These are phyloP conservation scores for Cyberlindnera sargentensis DNA, from an alignment of 805 yeast species.

Conservation along the genomic window DNA sequence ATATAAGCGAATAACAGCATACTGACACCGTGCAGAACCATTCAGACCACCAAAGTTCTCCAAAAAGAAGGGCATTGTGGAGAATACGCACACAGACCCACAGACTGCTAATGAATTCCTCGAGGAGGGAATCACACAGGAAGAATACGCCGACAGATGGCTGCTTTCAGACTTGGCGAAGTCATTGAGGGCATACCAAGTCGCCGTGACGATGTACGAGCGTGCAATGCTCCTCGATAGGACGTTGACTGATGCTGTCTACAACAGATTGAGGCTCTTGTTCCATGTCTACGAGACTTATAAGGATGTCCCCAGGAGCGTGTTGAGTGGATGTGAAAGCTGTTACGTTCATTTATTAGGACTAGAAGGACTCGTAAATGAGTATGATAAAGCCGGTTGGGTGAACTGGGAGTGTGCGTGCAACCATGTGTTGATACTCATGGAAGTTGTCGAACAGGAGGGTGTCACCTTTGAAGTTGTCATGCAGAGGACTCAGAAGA, in stretches of 20 bases:
- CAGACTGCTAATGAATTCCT: slow-evolving; percentile 43
- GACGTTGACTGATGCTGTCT: slow-evolving; percentile 39
- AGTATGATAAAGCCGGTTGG: slow-evolving; percentile 15
- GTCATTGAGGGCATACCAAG: slow-evolving; percentile 56
- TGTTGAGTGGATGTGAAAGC: slow-evolving; percentile 26
- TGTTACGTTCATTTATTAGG: slow-evolving; percentile 4
- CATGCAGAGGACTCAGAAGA: neutral
- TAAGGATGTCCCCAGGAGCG: slow-evolving; percentile 33
- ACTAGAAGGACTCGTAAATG: slow-evolving; percentile 9
- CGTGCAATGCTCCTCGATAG: slow-evolving; percentile 22
- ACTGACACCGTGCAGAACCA: slow-evolving; percentile 9
- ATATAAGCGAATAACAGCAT: neutral
- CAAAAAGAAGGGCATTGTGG: slow-evolving; percentile 4
- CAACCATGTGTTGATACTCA: slow-evolving; percentile 16
- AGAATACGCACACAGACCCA: slow-evolving; percentile 6
- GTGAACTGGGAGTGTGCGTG: slow-evolving; percentile 25
- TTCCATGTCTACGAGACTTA: slow-evolving; percentile 51
- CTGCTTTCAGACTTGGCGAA: slow-evolving; percentile 57
- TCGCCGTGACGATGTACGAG: slow-evolving; percentile 41
- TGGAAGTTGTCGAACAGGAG: slow-evolving; percentile 11
- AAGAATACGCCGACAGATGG: slow-evolving; percentile 77
- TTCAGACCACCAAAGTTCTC: slow-evolving; percentile 13
- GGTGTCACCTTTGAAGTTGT: neutral
- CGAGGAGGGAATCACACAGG: slow-evolving; percentile 52
- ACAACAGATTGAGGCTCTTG: slow-evolving; percentile 52